A percentile compares a stretch with the other conserved stretches of the same genome.
Evolutionary conservation across 2,329 filamentous ascomycete species (phyloP).

Genomic region (Fusarium floridanum): DNA sequence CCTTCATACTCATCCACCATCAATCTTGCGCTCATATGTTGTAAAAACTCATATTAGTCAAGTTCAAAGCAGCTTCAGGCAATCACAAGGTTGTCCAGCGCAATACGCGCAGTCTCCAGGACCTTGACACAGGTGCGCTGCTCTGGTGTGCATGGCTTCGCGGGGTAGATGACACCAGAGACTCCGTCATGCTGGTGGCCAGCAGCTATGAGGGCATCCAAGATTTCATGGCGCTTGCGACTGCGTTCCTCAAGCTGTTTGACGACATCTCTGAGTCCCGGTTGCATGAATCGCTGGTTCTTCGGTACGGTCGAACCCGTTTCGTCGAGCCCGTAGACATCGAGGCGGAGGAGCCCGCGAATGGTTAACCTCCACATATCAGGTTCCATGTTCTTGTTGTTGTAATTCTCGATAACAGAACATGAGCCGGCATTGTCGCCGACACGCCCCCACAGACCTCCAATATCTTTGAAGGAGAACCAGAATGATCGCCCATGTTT

Average conservation of each 20-base stretch:
- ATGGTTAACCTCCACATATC: constrained; percentile 67
- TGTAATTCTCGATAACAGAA: constrained; percentile 48
- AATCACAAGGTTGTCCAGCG: constrained; percentile 68
- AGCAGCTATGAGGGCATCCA: constrained; percentile 60
- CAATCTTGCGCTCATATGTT: not conserved
- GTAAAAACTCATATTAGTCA: not conserved
- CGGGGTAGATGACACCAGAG: constrained; percentile 45
- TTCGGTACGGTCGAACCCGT: constrained; percentile 30
- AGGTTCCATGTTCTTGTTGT: constrained; percentile 63
- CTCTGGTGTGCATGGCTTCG: constrained; percentile 47
- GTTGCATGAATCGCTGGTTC: constrained; percentile 48
- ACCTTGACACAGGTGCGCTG: constrained; percentile 63
- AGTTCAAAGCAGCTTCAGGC: constrained; percentile 48
- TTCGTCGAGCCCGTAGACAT: constrained; percentile 66
- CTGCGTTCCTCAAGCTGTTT: constrained; percentile 65
- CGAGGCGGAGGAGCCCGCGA: constrained; percentile 66
- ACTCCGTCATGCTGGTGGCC: constrained; percentile 50
- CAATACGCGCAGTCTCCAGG: constrained; percentile 66
- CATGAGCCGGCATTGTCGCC: constrained; percentile 45
- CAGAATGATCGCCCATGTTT: constrained; percentile 56
- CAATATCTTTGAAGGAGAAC: constrained; percentile 62
- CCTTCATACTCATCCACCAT: not conserved
- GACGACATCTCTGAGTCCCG: constrained; percentile 68
- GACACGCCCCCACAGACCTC: constrained; percentile 62
- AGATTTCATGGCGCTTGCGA: constrained; percentile 60